These are phyloP conservation scores for Artemisia annua DNA, from an alignment of 129 eudicot genomes.

Conservation along the genomic window DNA sequence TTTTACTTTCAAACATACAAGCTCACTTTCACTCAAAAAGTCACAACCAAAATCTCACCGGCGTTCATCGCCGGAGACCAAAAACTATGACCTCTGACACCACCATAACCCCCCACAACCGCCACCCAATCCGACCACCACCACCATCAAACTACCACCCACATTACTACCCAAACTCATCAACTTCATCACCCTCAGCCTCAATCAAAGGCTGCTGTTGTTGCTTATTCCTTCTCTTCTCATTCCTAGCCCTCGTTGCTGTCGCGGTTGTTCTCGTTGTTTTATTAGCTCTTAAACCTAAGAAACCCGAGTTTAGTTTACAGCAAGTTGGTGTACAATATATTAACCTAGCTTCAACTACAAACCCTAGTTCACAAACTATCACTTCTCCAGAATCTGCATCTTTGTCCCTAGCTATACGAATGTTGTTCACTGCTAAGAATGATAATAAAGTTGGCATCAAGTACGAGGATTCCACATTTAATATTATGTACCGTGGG, in stretches of 20 bases:
- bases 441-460: conserved; percentile 88
- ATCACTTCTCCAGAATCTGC: conserved; percentile 49
- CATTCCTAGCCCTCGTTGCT: conserved; percentile 73
- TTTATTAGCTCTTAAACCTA: conserved; percentile 77
- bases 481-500: conserved; percentile 89
- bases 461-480: conserved; percentile 75
- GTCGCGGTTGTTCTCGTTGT: conserved; percentile 80
- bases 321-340: conserved; percentile 78
- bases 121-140: conserved; percentile 26
- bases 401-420: conserved; percentile 64
- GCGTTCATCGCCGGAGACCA: not conserved
- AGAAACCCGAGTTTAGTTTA: conserved; percentile 80
- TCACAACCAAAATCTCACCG: not conserved
- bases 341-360: conserved; percentile 47
- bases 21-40: not conserved
- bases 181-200: conserved; percentile 57
- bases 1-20: not conserved
- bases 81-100: not conserved
- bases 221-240: conserved; percentile 88
- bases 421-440: conserved; percentile 58
- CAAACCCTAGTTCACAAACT: conserved; percentile 25
- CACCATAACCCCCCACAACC: conserved; percentile 13
- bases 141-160: conserved; percentile 33
- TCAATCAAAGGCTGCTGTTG: conserved; percentile 95
- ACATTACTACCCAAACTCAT: conserved; percentile 44